A percentile compares a stretch with the other conserved stretches of the same genome.
These are phyloP conservation scores for Rhodotorula taiwanensis DNA, from an alignment of 768 basidiomycete species.

Conservation along the genomic window DNA sequence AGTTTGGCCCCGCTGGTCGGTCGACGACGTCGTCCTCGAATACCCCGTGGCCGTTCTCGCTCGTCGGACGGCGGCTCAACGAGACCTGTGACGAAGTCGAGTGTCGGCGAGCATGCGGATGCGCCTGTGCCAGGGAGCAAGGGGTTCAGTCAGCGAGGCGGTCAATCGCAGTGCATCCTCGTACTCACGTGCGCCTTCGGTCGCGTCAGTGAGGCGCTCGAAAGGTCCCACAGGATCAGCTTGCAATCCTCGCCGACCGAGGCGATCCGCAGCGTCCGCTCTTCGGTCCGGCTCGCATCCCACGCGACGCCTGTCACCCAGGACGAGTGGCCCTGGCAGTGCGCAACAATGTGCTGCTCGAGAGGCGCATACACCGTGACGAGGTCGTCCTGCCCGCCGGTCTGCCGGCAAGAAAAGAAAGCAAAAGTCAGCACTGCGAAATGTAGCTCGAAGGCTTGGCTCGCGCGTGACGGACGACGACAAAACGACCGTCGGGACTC, in stretches of 20 bases:
- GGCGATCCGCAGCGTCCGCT: slow-evolving; percentile 81
- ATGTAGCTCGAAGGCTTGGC: too few species aligned
- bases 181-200: slow-evolving; percentile 29
- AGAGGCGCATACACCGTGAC: slow-evolving; percentile 89
- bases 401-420: slow-evolving; percentile 57
- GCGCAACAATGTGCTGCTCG: slow-evolving; percentile 87
- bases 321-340: slow-evolving; percentile 94
- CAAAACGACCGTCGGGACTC: slow-evolving; percentile 92
- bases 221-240: slow-evolving; percentile 65
- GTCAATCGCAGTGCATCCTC: neutral
- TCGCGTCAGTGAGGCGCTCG: slow-evolving; percentile 25
- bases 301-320: slow-evolving; percentile 86
- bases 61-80: slow-evolving; percentile 49
- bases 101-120: slow-evolving; percentile 70
- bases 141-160: too few species aligned
- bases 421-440: neutral
- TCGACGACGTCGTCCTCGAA: slow-evolving; percentile 40
- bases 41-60: slow-evolving; percentile 53
- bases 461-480: slow-evolving; percentile 54
- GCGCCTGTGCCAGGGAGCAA: slow-evolving; percentile 55
- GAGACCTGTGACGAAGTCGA: slow-evolving; percentile 60
- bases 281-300: slow-evolving; percentile 67
- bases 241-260: slow-evolving; percentile 97
- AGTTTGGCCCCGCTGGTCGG: slow-evolving; percentile 46
- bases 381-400: slow-evolving; percentile 94